phyloP scores from a whole-genome alignment of 1,139 yeast genomes.

The Lodderomyces parapsilosis region DNA sequence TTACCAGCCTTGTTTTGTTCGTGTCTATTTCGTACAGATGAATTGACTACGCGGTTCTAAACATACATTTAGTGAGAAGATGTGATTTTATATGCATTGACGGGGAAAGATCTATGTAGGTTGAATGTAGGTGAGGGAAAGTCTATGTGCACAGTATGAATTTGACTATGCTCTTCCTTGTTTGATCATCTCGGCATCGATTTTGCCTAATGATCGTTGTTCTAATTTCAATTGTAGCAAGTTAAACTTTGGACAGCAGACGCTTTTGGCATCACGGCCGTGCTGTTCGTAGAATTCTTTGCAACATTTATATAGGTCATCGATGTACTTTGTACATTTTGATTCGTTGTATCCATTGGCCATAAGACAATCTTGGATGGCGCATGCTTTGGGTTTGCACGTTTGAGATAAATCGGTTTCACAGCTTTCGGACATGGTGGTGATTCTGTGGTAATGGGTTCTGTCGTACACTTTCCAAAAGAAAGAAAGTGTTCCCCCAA shows the following conservation, averaged over 20 bases:
- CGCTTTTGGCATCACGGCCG: slow-evolving; percentile 54
- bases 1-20: slow-evolving; percentile 56
- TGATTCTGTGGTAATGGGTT: background rate
- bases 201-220: slow-evolving; percentile 50
- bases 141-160: background rate
- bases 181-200: slow-evolving; percentile 48
- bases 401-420: slow-evolving; percentile 31
- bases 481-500: background rate
- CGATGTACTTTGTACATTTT: slow-evolving; percentile 58
- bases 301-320: slow-evolving; percentile 62
- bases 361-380: slow-evolving; percentile 63
- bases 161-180: slow-evolving; percentile 19
- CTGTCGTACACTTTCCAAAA: background rate
- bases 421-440: background rate
- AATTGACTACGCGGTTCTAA: slow-evolving; percentile 70
- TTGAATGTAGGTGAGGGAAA: background rate
- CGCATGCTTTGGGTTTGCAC: slow-evolving; percentile 69
- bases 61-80: slow-evolving; percentile 44
- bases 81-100: background rate
- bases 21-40: slow-evolving; percentile 47
- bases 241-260: slow-evolving; percentile 65
- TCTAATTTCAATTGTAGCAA: slow-evolving; percentile 56
- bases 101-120: no score
- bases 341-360: slow-evolving; percentile 57
- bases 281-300: slow-evolving; percentile 49